Conservation (phyloP, 2,329 filamentous ascomycete genomes). For the Fusarium sp. region DNA sequence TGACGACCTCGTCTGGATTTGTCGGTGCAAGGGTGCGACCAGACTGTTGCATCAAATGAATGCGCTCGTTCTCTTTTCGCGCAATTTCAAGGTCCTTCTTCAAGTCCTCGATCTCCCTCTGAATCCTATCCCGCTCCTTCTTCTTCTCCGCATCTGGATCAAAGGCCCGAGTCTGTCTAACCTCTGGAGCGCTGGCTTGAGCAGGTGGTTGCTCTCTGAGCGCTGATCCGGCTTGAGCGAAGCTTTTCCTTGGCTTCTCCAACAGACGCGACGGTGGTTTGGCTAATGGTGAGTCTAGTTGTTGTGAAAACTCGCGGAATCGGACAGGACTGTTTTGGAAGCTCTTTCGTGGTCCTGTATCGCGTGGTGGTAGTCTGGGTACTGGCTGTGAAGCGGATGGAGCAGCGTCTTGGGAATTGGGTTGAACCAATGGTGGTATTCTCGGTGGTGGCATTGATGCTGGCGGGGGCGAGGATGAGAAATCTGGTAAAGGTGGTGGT, state of each 20-base stretch:
- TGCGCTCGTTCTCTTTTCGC: conserved; percentile 68
- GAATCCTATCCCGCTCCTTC: conserved; percentile 63
- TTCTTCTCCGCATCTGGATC: conserved; percentile 63
- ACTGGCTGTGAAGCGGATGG: conserved; percentile 28
- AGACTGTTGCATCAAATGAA: conserved; percentile 57
- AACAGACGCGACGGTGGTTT: conserved; percentile 51
- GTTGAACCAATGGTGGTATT: conserved; percentile 17
- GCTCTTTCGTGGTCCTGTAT: conserved; percentile 66
- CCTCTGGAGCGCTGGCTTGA: neutral
- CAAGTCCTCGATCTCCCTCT: conserved; percentile 66
- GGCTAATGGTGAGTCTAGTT: conserved; percentile 63
- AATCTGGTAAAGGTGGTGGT: neutral
- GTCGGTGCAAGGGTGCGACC: conserved; percentile 51
- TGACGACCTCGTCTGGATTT: conserved; percentile 55
- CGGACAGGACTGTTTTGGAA: conserved; percentile 70
- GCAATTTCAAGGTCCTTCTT: conserved; percentile 69
- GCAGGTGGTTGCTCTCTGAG: neutral
- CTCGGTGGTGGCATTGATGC: conserved; percentile 34
- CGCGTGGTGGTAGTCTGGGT: conserved; percentile 50
- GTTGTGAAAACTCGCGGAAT: conserved; percentile 52
- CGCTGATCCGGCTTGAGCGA: neutral
- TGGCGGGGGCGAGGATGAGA: conserved; percentile 18
- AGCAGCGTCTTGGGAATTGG: neutral
- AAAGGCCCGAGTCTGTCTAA: conserved; percentile 22
- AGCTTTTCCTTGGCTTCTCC: conserved; percentile 28